Base-by-base conservation (phyloP, 2,329 filamentous ascomycete genomes). In the Rhinocladiella mackenziei region DNA sequence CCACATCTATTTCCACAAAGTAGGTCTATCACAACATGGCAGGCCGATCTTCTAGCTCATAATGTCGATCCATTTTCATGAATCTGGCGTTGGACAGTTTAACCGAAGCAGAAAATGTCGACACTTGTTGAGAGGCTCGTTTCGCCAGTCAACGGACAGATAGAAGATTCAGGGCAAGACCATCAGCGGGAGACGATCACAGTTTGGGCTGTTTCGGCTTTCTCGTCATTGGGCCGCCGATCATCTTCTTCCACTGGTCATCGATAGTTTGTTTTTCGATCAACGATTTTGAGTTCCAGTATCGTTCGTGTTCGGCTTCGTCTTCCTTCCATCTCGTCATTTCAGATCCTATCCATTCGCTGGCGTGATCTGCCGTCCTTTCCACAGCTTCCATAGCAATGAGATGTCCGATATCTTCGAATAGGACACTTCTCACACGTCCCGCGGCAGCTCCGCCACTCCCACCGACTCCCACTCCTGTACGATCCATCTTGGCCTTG, bases 361-460 rank as follows among this genome's bases (percentile, higher is more conserved):
- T 30, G 5, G 50, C 31, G 10, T 48, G 51, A 8, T 51, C 50
- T 2, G 59, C 60, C n/a, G 56, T 56, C 20, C 49, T 42, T 7
- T 49, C 49, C 4, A 58, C 48, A 10, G 55, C 57, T 45, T 63
- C 60, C 50, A 61, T 56, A 2, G 58, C 58, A 14, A 60, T 47
- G 7, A 56, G 38, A 39, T 62, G 59, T 2, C 52, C 53, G 8
- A 55, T 45, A 19, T 55, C 51, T 15, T 54, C 36, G 29, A 61
- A 48, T 9, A 56, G 40, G 6, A 56, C 42, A 14, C 55, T 56
- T 25, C 55, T 40, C 7, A 62, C 61, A 1, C 51, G 43, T 8
- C 56, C 58, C 9, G 75, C 75, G n/a, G 35, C 84, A 77, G 13
- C 87, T 78, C 65, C 65, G 15, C 66, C 67, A 54, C 66, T 60